Percentiles rank a stretch among this genome's conserved stretches.
phyloP scores from a whole-genome alignment of 1,284 basidiomycete genomes.

The Ganoderma leucocontextum region DNA sequence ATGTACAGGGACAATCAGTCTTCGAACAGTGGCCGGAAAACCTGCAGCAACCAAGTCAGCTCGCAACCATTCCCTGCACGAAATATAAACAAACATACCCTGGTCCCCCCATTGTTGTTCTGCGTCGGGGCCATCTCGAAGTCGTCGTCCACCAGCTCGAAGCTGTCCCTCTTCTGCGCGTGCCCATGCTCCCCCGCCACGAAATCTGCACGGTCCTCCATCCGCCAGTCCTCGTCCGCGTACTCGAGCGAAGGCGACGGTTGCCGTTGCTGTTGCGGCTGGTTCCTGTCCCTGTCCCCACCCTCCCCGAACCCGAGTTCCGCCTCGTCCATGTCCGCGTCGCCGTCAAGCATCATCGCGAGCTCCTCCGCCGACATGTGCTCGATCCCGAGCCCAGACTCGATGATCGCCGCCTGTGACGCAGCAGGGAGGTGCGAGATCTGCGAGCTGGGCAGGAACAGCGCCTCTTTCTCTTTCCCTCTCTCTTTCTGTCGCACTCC shows the following conservation, averaged over 20 bases:
- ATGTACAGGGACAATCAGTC: constrained; percentile 50
- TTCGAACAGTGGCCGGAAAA: constrained; percentile 72
- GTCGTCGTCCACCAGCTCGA: constrained; percentile 50
- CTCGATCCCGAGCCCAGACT: constrained; percentile 70
- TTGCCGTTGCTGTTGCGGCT: background rate
- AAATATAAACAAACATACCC: constrained; percentile 40
- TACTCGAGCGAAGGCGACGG: constrained; percentile 9
- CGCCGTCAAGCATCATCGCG: constrained; percentile 68
- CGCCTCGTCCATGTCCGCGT: constrained; percentile 44
- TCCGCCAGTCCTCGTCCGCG: constrained; percentile 15
- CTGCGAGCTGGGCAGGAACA: constrained; percentile 69
- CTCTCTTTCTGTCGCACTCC: background rate
- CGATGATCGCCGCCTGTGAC: constrained; percentile 57
- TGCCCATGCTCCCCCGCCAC: constrained; percentile 17
- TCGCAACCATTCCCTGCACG: background rate
- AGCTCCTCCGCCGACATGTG: constrained; percentile 71
- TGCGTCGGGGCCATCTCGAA: constrained; percentile 67
- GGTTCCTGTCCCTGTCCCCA: constrained; percentile 21
- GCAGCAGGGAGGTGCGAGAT: constrained; percentile 52
- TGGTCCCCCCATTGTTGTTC: constrained; percentile 41
- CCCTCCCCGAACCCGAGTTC: constrained; percentile 21
- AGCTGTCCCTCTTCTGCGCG: constrained; percentile 37
- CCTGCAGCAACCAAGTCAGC: constrained; percentile 40
- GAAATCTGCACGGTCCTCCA: constrained; percentile 18
- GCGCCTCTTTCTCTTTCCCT: constrained; percentile 51